A percentile compares a stretch with the other conserved stretches of the same genome.
These are phyloP conservation scores for Cutaneotrichosporon arboriforme DNA, from an alignment of 1,284 basidiomycete genomes.

Conservation along the genomic window DNA sequence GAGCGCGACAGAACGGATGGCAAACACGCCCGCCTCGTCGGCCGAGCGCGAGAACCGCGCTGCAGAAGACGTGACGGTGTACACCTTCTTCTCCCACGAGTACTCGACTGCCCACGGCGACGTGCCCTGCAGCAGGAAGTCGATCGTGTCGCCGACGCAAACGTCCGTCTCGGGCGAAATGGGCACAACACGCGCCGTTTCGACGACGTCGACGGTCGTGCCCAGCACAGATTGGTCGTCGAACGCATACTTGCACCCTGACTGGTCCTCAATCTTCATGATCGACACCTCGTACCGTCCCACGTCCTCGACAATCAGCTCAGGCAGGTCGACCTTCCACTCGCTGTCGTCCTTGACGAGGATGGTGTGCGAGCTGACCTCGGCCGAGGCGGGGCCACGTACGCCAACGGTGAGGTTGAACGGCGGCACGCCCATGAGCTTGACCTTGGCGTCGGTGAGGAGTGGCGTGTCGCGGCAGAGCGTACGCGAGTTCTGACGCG, in stretches of 20 bases:
- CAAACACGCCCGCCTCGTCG: conserved; percentile 73
- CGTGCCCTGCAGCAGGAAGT: conserved; percentile 88
- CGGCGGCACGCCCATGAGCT: conserved; percentile 76
- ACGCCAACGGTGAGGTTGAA: conserved; percentile 73
- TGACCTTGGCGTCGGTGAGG: conserved; percentile 57
- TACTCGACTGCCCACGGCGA: conserved; percentile 96
- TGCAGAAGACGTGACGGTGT: conserved; percentile 67
- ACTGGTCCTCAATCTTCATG: conserved; percentile 67
- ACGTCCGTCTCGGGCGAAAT: conserved; percentile 72
- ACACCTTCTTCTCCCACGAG: conserved; percentile 68
- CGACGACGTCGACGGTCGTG: conserved; percentile 81
- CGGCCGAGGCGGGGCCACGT: conserved; percentile 65
- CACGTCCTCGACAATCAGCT: conserved; percentile 66
- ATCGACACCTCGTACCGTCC: conserved; percentile 75
- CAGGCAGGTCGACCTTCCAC: conserved; percentile 71
- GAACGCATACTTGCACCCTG: conserved; percentile 67
- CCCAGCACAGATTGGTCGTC: conserved; percentile 53
- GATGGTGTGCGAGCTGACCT: conserved; percentile 58
- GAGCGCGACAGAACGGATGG: conserved; percentile 78
- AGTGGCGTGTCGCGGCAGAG: conserved; percentile 62
- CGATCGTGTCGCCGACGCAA: conserved; percentile 84
- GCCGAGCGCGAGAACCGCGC: conserved; percentile 79
- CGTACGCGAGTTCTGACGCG: conserved; percentile 59
- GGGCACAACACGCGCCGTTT: conserved; percentile 85
- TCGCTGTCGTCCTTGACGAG: conserved; percentile 55